Base-by-base conservation (phyloP, 1,139 yeast species). In the Kodamaea derodonti region DNA sequence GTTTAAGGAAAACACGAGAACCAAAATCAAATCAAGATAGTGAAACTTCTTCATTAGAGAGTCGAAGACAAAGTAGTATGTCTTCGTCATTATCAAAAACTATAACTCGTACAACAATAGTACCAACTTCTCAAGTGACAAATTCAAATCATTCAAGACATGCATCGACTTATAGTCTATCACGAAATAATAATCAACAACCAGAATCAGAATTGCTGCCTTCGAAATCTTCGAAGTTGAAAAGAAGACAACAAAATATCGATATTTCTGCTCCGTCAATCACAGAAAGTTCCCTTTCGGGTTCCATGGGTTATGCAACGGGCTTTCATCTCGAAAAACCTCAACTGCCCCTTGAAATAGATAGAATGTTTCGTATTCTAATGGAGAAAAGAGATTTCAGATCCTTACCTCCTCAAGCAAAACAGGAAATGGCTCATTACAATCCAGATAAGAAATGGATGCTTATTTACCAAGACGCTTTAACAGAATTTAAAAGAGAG, bases 371-470 rank as follows among this genome's bases (percentile, higher is more conserved):
- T 52, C 70, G 76, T 39, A 82, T 78, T 38, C 70, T 84, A 42
- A 78, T 85, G 88, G 83, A 80, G 39, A 82, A 84, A 49, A 74
- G 97, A 49, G 95, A 88, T 54, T 84, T 86, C 56, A 79, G 81
- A 47, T 77, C 84, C 36, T 67, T 88, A 32, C 95, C 96, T 0
- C 76, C 77, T 18, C 78, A 75, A 39, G 95, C 95, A 8, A 82
- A 82, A 45, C 75, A 71, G 42, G 95, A 86, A 54, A 80, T 92
- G 84, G 68, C 79, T 50, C 77, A 75, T 45, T 88, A 84, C 51
- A 76, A 84, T 29, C 66, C 78, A 0, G 85, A 83, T 35, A 86
- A 88, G 49, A 92, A 92, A 59, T 87, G 97, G 95, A 79, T 85
- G 80, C 70, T 92, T 47, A 84, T 92, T 29, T 80, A 84, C 48